Conservation (phyloP, 495 filamentous ascomycete genomes). For the Xylaria castorea region DNA sequence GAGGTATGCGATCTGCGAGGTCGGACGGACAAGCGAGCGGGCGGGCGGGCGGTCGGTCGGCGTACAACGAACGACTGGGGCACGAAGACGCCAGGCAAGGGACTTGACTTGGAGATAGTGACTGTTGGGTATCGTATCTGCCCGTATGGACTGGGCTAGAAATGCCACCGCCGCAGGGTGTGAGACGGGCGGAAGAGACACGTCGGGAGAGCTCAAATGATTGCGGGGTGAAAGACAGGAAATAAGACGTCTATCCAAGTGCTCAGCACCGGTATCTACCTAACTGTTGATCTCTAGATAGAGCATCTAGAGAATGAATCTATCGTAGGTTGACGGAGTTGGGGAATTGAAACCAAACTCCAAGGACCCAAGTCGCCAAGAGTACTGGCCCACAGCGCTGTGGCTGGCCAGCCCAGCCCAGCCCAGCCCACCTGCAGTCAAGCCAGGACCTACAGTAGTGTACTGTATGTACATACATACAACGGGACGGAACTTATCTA, state of each 20-base stretch:
- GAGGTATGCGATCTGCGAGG: neutral
- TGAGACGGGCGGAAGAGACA: neutral
- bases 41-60: neutral
- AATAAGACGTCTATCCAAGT: conserved; percentile 5
- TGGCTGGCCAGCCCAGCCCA: conserved; percentile 2
- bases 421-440: no score
- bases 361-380: conserved; percentile 8
- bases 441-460: neutral
- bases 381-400: conserved; percentile 13
- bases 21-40: neutral
- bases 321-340: conserved; percentile 9
- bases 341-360: neutral
- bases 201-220: neutral
- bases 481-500: no score
- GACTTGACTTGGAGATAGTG: neutral
- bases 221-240: neutral
- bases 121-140: neutral
- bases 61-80: neutral
- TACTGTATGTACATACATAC: no score
- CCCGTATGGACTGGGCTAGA: neutral
- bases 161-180: neutral
- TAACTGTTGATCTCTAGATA: conserved; percentile 2
- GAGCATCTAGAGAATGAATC: conserved; percentile 15
- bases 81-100: neutral
- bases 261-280: conserved; percentile 12